These are phyloP conservation scores for Cladophialophora carrionii DNA, from an alignment of 2,329 filamentous ascomycete genomes.

Conservation along the genomic window DNA sequence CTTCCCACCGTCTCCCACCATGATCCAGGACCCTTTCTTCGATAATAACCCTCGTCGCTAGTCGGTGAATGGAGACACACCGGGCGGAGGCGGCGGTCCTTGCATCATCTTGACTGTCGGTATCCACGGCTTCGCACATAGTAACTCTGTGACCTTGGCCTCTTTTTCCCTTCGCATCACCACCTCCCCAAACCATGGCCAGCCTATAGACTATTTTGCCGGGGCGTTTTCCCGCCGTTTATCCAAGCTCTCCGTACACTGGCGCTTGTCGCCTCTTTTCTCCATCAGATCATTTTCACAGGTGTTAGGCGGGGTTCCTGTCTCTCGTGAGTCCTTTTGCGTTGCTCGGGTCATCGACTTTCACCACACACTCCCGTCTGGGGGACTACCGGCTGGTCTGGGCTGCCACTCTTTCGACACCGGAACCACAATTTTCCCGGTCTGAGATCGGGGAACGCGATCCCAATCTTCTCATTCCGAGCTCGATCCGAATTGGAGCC, in stretches of 20 bases:
- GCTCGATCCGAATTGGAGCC: constrained; percentile 14
- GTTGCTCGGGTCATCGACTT: constrained; percentile 19
- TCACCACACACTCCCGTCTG: constrained; percentile 17
- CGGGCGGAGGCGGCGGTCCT: constrained; percentile 23
- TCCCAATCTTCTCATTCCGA: constrained; percentile 1
- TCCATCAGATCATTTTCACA: constrained; percentile 19
- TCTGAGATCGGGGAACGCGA: constrained; percentile 16
- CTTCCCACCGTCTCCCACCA: constrained; percentile 10
- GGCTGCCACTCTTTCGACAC: constrained; percentile 17
- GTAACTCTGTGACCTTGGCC: constrained; percentile 25
- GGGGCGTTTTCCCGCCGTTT: constrained; percentile 26
- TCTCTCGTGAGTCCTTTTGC: constrained; percentile 24
- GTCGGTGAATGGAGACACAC: constrained; percentile 26
- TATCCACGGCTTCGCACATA: constrained; percentile 26
- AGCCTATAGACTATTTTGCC: constrained; percentile 31
- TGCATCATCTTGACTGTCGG: constrained; percentile 28
- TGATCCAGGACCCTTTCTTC: constrained; percentile 12
- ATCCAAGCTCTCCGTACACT: constrained; percentile 35
- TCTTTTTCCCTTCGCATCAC: constrained; percentile 28
- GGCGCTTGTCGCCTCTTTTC: constrained; percentile 38
- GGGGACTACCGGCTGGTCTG: constrained; percentile 17
- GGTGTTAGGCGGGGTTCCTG: constrained; percentile 19
- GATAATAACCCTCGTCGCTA: constrained; percentile 22
- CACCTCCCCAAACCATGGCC: constrained; percentile 26
- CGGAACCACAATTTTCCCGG: constrained; percentile 17